Percentiles rank a stretch among this genome's conserved stretches.
Conservation (phyloP, 2,329 filamentous ascomycete genomes). For the Fusarium penzigii region DNA sequence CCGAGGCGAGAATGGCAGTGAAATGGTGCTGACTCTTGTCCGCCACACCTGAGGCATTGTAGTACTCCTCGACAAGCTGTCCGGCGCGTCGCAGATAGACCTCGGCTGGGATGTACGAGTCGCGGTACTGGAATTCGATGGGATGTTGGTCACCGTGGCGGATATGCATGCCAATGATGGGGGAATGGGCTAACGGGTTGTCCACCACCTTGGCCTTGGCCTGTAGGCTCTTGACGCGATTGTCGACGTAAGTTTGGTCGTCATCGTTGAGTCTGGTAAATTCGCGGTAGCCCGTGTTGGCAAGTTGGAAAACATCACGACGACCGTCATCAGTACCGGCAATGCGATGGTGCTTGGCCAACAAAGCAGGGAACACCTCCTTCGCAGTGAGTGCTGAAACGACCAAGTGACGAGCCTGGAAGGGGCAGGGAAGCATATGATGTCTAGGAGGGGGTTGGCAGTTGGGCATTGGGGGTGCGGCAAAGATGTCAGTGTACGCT, state of each 20-base stretch:
- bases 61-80: slow-evolving; percentile 52
- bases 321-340: slow-evolving; percentile 24
- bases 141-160: slow-evolving; percentile 80
- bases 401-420: slow-evolving; percentile 71
- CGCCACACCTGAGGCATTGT: slow-evolving; percentile 44
- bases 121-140: slow-evolving; percentile 72
- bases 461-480: slow-evolving; percentile 60
- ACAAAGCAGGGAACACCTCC: slow-evolving; percentile 62
- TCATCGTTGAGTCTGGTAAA: slow-evolving; percentile 70
- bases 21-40: slow-evolving; percentile 40
- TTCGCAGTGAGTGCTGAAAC: slow-evolving; percentile 68
- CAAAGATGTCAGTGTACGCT: slow-evolving; percentile 71
- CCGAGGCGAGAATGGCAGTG: slow-evolving; percentile 70
- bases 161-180: slow-evolving; percentile 70
- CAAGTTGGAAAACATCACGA: slow-evolving; percentile 66
- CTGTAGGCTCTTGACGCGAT: slow-evolving; percentile 59
- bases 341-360: slow-evolving; percentile 35
- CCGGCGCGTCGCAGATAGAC: slow-evolving; percentile 64
- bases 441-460: slow-evolving; percentile 74
- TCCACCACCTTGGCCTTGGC: slow-evolving; percentile 45
- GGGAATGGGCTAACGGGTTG: slow-evolving; percentile 35
- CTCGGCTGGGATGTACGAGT: slow-evolving; percentile 75
- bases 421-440: slow-evolving; percentile 79
- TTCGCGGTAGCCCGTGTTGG: slow-evolving; percentile 69
- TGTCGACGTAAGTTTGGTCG: slow-evolving; percentile 65